Percentiles rank a stretch among this genome's conserved stretches.
phyloP scores from a whole-genome alignment of 1,284 basidiomycete species.

The Pascua sp. region DNA sequence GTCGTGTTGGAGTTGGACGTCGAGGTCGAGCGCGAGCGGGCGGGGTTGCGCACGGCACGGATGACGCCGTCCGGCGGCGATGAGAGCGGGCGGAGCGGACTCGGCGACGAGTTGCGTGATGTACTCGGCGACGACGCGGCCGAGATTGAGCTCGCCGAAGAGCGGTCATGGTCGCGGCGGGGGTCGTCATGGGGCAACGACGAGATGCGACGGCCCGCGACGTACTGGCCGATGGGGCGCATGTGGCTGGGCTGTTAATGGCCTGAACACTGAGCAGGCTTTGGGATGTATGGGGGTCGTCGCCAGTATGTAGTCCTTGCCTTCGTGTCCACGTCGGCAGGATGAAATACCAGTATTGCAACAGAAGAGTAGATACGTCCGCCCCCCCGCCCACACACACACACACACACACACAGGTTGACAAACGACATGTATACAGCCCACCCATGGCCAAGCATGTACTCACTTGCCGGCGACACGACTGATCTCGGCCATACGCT shows the following conservation, averaged over 20 bases:
- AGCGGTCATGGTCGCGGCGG: not conserved
- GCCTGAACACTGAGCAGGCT: not conserved
- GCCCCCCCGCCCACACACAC: too few relatives aligned
- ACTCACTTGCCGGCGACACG: constrained; percentile 15
- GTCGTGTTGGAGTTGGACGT: not conserved
- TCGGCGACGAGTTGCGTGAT: constrained; percentile 3
- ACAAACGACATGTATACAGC: not conserved
- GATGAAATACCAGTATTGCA: too few relatives aligned
- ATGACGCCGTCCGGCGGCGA: not conserved
- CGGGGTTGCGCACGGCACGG: too few relatives aligned
- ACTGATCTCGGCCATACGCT: constrained; percentile 16
- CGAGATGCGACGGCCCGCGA: constrained; percentile 4
- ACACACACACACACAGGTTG: too few relatives aligned
- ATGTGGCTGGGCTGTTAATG: constrained; percentile 7
- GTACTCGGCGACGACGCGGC: not conserved
- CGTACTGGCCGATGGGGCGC: constrained; percentile 7
- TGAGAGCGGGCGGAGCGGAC: not conserved
- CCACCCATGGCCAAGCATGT: constrained; percentile 3
- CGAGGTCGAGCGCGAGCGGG: not conserved
- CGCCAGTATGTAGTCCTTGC: too few relatives aligned
- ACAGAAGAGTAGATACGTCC: too few relatives aligned
- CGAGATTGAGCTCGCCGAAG: not conserved
- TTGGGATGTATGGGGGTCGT: too few relatives aligned
- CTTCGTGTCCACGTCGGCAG: too few relatives aligned
- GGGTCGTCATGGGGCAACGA: not conserved